Conservation (phyloP, 2,329 filamentous ascomycete species). For the Epichloe hybrida region DNA sequence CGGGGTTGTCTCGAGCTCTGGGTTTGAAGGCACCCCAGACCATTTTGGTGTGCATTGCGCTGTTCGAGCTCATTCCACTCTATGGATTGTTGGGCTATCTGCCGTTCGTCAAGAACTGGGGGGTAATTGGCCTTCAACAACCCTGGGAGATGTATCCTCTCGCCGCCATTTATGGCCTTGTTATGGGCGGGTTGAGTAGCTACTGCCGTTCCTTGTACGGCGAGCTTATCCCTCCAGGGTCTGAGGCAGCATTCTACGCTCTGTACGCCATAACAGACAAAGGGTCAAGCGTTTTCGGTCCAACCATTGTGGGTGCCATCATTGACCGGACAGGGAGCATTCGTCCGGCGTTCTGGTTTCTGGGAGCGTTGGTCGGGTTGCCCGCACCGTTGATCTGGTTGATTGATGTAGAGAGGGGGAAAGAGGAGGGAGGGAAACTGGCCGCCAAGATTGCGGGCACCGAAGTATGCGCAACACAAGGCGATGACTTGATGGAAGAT, state of each 20-base stretch:
- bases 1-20: slow-evolving; percentile 57
- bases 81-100: slow-evolving; percentile 86
- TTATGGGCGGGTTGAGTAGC: slow-evolving; percentile 80
- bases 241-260: slow-evolving; percentile 91
- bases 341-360: slow-evolving; percentile 80
- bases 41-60: slow-evolving; percentile 75
- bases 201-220: slow-evolving; percentile 90
- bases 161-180: slow-evolving; percentile 81
- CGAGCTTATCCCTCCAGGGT: slow-evolving; percentile 85
- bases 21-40: slow-evolving; percentile 69
- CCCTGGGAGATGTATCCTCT: slow-evolving; percentile 96
- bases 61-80: slow-evolving; percentile 86
- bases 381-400: slow-evolving; percentile 75
- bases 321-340: slow-evolving; percentile 75
- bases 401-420: slow-evolving; percentile 72
- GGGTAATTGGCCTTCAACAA: slow-evolving; percentile 75
- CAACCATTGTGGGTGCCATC: slow-evolving; percentile 83
- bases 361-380: slow-evolving; percentile 70
- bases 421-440: slow-evolving; percentile 51
- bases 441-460: slow-evolving; percentile 46
- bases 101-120: slow-evolving; percentile 60
- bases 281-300: slow-evolving; percentile 84
- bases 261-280: slow-evolving; percentile 97
- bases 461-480: slow-evolving; percentile 17
- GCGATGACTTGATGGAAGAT: slow-evolving; percentile 3